Evolutionary conservation across 2,329 filamentous ascomycete genomes (phyloP), one percentile per base, ranked within the genome.

Genomic region (Diplocarpon rosae): DNA sequence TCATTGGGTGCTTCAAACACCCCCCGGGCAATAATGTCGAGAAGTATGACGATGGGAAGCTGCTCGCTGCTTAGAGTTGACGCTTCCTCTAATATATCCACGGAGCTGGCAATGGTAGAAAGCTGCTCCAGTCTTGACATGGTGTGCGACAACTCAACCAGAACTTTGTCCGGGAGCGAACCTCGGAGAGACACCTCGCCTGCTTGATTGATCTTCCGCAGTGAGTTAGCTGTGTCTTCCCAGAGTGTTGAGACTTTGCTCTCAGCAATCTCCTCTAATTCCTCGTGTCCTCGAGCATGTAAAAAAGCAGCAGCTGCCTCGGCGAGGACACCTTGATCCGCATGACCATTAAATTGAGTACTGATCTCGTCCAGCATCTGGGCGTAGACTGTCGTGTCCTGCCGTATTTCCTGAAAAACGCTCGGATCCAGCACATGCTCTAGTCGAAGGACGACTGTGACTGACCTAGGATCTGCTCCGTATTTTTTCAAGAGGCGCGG

Each of bases 291-390:
- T 52, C 85, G 81, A 8, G 90, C 88, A 60, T 93, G 87, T 28
- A 95, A 67, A 31, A 98, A 76, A 5, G 89, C 85, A 16, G 79
- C 73, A 24, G 84, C 83, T 12, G 88, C 90, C 63, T 95, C 89
- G 10, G 79, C 78, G 37, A 98, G 71, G 14, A 96, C 89, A 44
- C 77, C 76, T 56, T 85, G 83, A 57, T 94, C 86, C 35, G 85
- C 85, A 59, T 98, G 92, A n/a, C 87, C 80, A 56, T 84, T 80
- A 66, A 98, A 96, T 57, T 98, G 92, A 46, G 86, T 87, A 62
- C 85, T 88, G 55, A 96, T 87, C 57, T 95, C 89, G 54, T 95
- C 88, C 1, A 98, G 70, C 27, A 96, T 68, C 16, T 82, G 78
- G 6, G 81, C 77, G 59, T 93, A 94, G 1, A 80, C 82, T 1